Base-by-base conservation (phyloP, 2,329 filamentous ascomycete species). In the Aspergillus novofumigatus region DNA sequence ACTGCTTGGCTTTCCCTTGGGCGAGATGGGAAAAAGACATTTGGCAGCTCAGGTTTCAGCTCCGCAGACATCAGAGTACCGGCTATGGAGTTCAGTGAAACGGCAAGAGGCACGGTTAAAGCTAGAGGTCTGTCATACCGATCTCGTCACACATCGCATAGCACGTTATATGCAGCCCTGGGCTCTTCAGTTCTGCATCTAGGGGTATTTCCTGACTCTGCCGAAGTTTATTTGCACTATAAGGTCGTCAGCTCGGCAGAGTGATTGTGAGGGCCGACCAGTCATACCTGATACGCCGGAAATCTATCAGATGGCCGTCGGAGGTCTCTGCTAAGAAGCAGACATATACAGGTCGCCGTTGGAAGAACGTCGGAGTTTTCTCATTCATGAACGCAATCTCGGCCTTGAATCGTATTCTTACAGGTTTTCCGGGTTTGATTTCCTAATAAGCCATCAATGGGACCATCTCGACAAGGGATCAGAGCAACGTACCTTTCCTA, bases 141-240 rank as follows among this genome's bases (percentile, higher is more conserved):
- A 97, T 88, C 47, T 91, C 87, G 74, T 97, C 93, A 62, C 92
- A 97, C 71, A 90, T 89, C 51, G 92, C 79, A 67, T 87, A 85
- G 59, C 86, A 90, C 25, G 80, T 80, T 35, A 94, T 82, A 3
- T 80, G 75, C 56, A 88, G 83, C 20, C 83, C 81, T 0, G 78
- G 69, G 4, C 76, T 76, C 1, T 72, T 80, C 21, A 91, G 69
- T 0, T 82, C 75, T 1, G 86, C 82, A 21, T 75, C 82, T 60
- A 88, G 87, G 0, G 78, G 72, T 2, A 92, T 68, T 9, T 86
- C 81, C 25, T 87, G 83, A 0, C 81, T 82, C 4, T 79, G 80
- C n/a, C 81, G 78, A 8, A 96, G 71, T 59, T 85, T 88, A 59
- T 77, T 84, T 6, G 89, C 83, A 67, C 85, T 89, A 53, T 17